Evolutionary conservation across 345 rosid genomes (phyloP).

Genomic region (Eucalyptus polybractea): DNA sequence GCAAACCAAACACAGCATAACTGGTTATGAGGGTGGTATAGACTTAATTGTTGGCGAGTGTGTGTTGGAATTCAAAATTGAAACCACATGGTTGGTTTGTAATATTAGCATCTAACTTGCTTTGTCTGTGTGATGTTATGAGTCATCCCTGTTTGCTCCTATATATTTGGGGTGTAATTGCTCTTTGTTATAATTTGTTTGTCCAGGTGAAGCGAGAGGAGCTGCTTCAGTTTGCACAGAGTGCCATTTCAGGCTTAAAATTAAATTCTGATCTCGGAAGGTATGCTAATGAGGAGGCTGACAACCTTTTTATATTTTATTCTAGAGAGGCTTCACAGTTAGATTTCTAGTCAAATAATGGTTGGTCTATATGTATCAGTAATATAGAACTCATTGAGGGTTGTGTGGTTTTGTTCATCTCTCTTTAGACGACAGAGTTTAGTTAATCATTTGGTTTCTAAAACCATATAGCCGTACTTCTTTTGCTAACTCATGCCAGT

Average conservation of each 20-base stretch:
- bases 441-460: background rate
- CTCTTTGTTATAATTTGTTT: background rate
- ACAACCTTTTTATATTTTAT: background rate
- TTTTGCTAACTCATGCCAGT: background rate
- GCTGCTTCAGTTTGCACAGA: slow-evolving; percentile 87
- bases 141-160: background rate
- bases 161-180: background rate
- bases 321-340: background rate
- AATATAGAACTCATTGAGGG: background rate
- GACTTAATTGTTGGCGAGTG: background rate
- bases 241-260: slow-evolving; percentile 81
- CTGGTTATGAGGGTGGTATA: background rate
- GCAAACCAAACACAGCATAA: background rate
- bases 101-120: background rate
- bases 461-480: background rate
- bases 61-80: background rate
- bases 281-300: slow-evolving; percentile 9
- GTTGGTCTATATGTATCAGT: background rate
- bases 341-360: background rate
- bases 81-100: background rate
- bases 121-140: background rate
- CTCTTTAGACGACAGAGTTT: background rate
- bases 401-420: background rate
- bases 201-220: slow-evolving; percentile 90
- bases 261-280: slow-evolving; percentile 62